Percentiles rank a stretch among this genome's conserved stretches.
Evolutionary conservation across 768 basidiomycete genomes (phyloP).

Genomic region (Harrya chromipes): DNA sequence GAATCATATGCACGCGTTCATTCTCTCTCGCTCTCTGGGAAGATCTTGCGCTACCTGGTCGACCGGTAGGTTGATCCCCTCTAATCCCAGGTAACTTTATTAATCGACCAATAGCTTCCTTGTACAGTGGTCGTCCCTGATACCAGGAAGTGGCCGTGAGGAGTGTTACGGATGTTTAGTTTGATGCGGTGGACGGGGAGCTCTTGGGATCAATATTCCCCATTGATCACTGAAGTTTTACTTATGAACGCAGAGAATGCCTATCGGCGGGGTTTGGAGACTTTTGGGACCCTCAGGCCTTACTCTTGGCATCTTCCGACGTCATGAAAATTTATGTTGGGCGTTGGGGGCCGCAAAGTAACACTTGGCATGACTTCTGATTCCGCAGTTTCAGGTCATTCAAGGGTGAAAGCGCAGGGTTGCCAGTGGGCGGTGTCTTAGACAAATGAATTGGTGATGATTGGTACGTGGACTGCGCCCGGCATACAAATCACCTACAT

Average conservation of each 20-base stretch:
- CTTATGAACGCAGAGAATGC: not conserved
- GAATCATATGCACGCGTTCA: slow-evolving; percentile 92
- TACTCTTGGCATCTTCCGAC: not conserved
- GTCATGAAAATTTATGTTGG: not conserved
- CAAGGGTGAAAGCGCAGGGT: no score
- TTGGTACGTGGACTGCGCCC: not conserved
- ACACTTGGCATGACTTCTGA: no score
- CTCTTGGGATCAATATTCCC: not conserved
- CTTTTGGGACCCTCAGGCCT: not conserved
- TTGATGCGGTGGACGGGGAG: slow-evolving; percentile 29
- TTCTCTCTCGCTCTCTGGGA: slow-evolving; percentile 80
- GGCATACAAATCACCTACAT: not conserved
- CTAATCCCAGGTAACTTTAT: slow-evolving; percentile 18
- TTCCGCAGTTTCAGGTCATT: no score
- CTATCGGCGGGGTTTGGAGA: not conserved
- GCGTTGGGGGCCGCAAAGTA: not conserved
- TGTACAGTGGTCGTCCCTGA: slow-evolving; percentile 81
- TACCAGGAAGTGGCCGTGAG: slow-evolving; percentile 39
- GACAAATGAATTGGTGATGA: no score
- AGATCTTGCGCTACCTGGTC: slow-evolving; percentile 73
- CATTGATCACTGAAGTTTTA: no score
- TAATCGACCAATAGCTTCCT: slow-evolving; percentile 56
- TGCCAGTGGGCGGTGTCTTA: no score
- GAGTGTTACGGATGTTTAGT: slow-evolving; percentile 67
- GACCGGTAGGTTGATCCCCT: slow-evolving; percentile 75